Conservation (phyloP, 2,329 filamentous ascomycete species). For the Pseudofabraea citricarpa region DNA sequence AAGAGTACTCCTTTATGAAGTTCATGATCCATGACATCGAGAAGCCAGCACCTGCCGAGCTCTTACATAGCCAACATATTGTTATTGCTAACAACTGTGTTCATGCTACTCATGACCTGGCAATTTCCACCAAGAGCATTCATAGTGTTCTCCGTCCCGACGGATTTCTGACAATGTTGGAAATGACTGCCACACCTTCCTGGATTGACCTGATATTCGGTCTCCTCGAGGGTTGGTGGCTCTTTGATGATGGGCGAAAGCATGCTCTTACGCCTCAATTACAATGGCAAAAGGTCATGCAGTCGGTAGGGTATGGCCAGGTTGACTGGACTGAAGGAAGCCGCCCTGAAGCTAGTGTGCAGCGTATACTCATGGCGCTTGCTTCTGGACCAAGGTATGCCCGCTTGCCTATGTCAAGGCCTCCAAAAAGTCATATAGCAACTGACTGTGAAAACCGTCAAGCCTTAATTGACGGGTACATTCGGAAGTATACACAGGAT, state of each 20-base stretch:
- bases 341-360: conserved; percentile 7
- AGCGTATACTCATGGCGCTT: conserved; percentile 7
- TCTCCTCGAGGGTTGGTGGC: conserved; percentile 26
- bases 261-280: conserved; percentile 13
- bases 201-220: conserved; percentile 24
- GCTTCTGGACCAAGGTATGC: conserved; percentile 2
- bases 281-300: conserved; percentile 11
- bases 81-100: conserved; percentile 20
- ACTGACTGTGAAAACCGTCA: conserved; percentile 3
- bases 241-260: conserved; percentile 18
- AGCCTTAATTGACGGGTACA: conserved; percentile 1
- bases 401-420: not conserved
- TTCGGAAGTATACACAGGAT: not conserved
- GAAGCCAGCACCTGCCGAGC: conserved; percentile 6
- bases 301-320: conserved; percentile 7
- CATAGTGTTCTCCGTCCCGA: conserved; percentile 9
- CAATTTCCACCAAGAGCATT: conserved; percentile 7
- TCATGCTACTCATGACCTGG: conserved; percentile 18
- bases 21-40: conserved; percentile 16
- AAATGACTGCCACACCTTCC: conserved; percentile 16
- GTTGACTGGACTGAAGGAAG: conserved; percentile 14
- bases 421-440: not conserved
- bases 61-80: conserved; percentile 12
- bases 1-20: conserved; percentile 17
- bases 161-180: conserved; percentile 17